phyloP scores from a whole-genome alignment of 108 stramenopile genomes.

The Nitzschia putrida region DNA sequence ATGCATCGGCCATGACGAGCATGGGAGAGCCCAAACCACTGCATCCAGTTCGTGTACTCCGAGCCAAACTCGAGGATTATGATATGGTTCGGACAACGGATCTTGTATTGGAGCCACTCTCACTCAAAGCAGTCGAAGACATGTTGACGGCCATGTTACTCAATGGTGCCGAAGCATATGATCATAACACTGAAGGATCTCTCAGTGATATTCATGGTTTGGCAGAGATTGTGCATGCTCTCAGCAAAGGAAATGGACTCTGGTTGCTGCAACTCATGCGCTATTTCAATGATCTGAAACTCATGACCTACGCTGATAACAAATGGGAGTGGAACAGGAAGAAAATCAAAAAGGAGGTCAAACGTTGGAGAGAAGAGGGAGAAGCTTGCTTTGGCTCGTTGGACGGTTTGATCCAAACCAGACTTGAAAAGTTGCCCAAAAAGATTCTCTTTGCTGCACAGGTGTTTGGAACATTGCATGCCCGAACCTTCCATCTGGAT shows the following conservation, averaged over 20 bases:
- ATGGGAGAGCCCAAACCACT: background rate
- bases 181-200: background rate
- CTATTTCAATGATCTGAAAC: slow-evolving; percentile 9
- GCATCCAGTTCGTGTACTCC: slow-evolving; percentile 3
- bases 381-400: background rate
- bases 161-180: background rate
- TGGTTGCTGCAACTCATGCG: slow-evolving; percentile 20
- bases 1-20: background rate
- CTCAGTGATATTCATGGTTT: slow-evolving; percentile 1
- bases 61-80: background rate
- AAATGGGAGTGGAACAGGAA: slow-evolving; percentile 22
- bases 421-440: slow-evolving; percentile 22
- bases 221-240: slow-evolving; percentile 6
- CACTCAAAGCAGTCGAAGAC: slow-evolving; percentile 9
- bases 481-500: background rate
- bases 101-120: slow-evolving; percentile 17
- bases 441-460: slow-evolving; percentile 11
- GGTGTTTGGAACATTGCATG: background rate
- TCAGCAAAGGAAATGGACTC: slow-evolving; percentile 16
- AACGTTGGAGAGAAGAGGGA: slow-evolving; percentile 17
- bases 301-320: background rate
- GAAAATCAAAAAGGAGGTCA: slow-evolving; percentile 15
- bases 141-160: slow-evolving; percentile 12
- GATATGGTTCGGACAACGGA: background rate
- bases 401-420: slow-evolving; percentile 8